A percentile compares a stretch with the other conserved stretches of the same genome.
Conservation (phyloP, 495 filamentous ascomycete genomes). For the Aspergillus egyptiacus region DNA sequence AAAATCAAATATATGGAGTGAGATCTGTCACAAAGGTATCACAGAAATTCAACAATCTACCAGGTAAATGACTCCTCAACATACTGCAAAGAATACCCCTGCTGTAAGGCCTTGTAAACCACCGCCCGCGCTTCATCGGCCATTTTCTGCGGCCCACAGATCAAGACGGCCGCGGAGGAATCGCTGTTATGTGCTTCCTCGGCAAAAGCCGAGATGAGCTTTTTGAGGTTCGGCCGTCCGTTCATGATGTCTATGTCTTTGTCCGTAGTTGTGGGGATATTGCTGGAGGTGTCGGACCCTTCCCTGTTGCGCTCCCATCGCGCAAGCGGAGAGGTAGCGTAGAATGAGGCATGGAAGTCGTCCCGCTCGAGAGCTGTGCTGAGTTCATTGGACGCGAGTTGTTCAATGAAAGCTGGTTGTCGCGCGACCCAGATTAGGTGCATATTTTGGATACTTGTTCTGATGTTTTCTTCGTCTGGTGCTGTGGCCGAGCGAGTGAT, state of each 20-base stretch:
- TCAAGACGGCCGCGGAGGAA: slow-evolving; percentile 34
- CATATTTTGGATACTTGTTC: slow-evolving; percentile 23
- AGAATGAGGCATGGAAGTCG: slow-evolving; percentile 36
- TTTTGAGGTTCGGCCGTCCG: slow-evolving; percentile 29
- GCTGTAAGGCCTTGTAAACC: slow-evolving; percentile 30
- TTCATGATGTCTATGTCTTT: slow-evolving; percentile 21
- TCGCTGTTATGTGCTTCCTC: slow-evolving; percentile 22
- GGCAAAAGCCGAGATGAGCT: slow-evolving; percentile 28
- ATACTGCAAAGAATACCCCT: slow-evolving; percentile 33
- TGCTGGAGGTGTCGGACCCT: neutral
- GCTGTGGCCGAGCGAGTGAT: slow-evolving; percentile 18
- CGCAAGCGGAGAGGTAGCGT: slow-evolving; percentile 18
- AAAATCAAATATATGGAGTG: too few species aligned
- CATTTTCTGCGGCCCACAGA: slow-evolving; percentile 46
- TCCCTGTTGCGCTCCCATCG: neutral
- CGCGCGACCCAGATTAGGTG: slow-evolving; percentile 40
- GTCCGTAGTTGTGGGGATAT: neutral
- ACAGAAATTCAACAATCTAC: slow-evolving; percentile 15
- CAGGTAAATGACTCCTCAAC: slow-evolving; percentile 43
- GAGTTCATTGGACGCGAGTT: slow-evolving; percentile 29
- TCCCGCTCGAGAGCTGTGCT: slow-evolving; percentile 21
- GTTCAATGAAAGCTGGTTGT: slow-evolving; percentile 30
- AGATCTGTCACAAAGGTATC: too few species aligned
- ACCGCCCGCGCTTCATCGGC: slow-evolving; percentile 44
- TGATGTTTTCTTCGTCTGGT: slow-evolving; percentile 7